Conservation (phyloP, 2,329 filamentous ascomycete genomes). For the Graphiopsis chlorocephala region DNA sequence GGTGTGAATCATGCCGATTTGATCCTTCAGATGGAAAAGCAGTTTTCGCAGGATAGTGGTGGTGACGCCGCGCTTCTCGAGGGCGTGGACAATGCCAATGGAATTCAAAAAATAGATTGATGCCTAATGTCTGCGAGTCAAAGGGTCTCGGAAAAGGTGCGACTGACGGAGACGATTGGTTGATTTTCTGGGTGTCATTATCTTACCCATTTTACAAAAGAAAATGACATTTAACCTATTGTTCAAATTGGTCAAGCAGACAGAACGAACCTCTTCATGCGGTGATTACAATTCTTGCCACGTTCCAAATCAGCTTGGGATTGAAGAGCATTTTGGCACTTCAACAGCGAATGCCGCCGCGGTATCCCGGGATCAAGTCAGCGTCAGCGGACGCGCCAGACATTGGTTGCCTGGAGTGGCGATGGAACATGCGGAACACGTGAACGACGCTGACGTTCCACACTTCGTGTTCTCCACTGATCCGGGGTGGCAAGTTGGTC, state of each 20-base stretch:
- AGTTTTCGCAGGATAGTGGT: not conserved
- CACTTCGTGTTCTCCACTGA: not conserved
- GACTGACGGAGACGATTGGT: not conserved
- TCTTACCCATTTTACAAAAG: not conserved
- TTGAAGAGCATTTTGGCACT: not conserved
- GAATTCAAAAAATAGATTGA: not conserved
- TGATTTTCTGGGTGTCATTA: not conserved
- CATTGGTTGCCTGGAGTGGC: not conserved
- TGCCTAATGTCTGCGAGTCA: not conserved
- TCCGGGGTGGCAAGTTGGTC: not conserved
- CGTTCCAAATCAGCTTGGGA: not conserved
- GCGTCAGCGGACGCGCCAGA: not conserved
- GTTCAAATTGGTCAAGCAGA: not conserved
- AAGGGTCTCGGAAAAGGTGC: not conserved
- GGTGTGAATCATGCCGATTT: not conserved
- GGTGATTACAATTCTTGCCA: not conserved
- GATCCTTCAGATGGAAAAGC: not conserved
- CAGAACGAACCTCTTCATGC: not conserved
- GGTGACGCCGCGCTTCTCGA: not conserved
- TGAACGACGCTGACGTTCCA: not conserved
- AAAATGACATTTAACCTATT: not conserved
- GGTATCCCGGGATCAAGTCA: not conserved
- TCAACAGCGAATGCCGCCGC: not conserved
- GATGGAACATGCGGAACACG: not conserved
- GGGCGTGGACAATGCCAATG: not conserved